Conservation (phyloP, 768 basidiomycete species). For the Tylopilus balloui region DNA sequence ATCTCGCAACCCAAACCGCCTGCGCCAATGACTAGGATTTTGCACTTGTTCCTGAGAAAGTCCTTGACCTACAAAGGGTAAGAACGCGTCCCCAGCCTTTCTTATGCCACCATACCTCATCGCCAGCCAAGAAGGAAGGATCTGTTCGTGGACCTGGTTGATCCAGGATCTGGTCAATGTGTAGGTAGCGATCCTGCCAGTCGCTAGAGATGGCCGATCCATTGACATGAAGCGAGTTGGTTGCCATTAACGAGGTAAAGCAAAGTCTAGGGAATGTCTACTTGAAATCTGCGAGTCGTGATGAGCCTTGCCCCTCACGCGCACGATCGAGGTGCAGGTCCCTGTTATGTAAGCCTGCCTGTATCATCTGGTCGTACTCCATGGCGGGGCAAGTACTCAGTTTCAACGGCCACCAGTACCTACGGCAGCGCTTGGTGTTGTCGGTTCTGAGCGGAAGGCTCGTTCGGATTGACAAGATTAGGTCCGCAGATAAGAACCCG, state of each 20-base stretch:
- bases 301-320: background rate
- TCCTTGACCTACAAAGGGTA: conserved; percentile 63
- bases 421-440: conserved; percentile 83
- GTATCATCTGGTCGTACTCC: background rate
- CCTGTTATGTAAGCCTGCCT: conserved; percentile 26
- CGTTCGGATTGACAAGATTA: conserved; percentile 81
- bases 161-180: conserved; percentile 85
- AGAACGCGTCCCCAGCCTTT: background rate
- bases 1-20: conserved; percentile 98
- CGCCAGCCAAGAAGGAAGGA: conserved; percentile 74
- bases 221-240: conserved; percentile 27
- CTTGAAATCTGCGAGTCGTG: conserved; percentile 1
- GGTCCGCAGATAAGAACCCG: conserved; percentile 89
- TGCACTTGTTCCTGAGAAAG: conserved; percentile 78
- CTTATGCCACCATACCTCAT: conserved; percentile 50
- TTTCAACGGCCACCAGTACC: conserved; percentile 76
- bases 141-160: conserved; percentile 87
- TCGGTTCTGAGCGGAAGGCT: conserved; percentile 85
- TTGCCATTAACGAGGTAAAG: conserved; percentile 21
- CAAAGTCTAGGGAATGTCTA: conserved; percentile 15
- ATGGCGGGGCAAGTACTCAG: conserved; percentile 39
- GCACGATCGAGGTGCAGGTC: background rate
- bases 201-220: conserved; percentile 37
- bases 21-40: conserved; percentile 96
- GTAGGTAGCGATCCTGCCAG: conserved; percentile 65